These are phyloP conservation scores for Ophiostoma sp. DNA, from an alignment of 2,329 filamentous ascomycete species.

Conservation along the genomic window DNA sequence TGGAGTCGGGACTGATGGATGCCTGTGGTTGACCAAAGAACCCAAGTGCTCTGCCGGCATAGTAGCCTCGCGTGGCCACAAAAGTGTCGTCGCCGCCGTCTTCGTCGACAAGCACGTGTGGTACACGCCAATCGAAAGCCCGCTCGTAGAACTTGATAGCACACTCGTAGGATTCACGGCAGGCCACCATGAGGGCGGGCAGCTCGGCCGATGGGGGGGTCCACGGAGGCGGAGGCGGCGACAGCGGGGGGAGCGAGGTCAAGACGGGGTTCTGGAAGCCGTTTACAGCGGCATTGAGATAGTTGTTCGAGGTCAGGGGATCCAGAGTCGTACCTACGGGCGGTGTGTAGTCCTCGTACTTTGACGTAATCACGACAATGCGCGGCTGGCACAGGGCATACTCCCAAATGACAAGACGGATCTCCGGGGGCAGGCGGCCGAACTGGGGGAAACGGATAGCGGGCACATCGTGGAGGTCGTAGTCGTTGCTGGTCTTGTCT, in stretches of 20 bases:
- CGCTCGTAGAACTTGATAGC: conserved; percentile 42
- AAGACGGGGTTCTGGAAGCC: conserved; percentile 13
- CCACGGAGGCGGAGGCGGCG: conserved; percentile 22
- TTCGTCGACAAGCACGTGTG: conserved; percentile 34
- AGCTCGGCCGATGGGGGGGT: conserved; percentile 24
- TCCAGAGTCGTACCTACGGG: conserved; percentile 11
- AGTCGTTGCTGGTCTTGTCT: neutral
- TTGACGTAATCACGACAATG: conserved; percentile 41
- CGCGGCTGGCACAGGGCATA: conserved; percentile 38
- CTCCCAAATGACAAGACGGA: conserved; percentile 46
- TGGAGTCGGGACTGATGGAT: neutral
- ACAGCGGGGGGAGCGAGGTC: conserved; percentile 28
- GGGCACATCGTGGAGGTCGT: conserved; percentile 19
- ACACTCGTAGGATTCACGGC: conserved; percentile 40
- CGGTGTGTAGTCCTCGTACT: conserved; percentile 30
- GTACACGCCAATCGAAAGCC: conserved; percentile 44
- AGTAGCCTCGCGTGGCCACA: neutral
- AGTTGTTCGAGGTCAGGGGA: neutral
- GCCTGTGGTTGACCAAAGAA: neutral
- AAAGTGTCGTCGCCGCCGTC: neutral
- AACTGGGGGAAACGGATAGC: conserved; percentile 35
- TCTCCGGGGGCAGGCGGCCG: conserved; percentile 40
- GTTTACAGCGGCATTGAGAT: neutral
- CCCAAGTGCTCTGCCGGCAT: neutral
- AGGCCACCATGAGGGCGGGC: conserved; percentile 43